Percentiles rank a stretch among this genome's conserved stretches.
Conservation (phyloP, 2,329 filamentous ascomycete genomes). For the Botryosphaeria agaves region DNA sequence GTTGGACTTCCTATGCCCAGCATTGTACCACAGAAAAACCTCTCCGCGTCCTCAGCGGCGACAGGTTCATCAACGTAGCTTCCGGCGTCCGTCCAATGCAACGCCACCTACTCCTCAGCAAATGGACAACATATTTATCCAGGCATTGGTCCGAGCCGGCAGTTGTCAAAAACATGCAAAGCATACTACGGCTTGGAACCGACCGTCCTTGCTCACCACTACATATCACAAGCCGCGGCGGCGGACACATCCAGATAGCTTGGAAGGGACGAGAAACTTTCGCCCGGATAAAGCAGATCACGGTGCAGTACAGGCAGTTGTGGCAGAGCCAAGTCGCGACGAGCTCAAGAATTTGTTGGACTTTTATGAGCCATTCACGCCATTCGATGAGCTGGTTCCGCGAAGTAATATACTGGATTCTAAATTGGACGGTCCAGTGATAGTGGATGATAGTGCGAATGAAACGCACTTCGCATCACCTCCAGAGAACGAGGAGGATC, state of each 20-base stretch:
- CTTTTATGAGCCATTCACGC: conserved; percentile 19
- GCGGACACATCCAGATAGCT: conserved; percentile 5
- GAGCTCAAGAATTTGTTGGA: conserved; percentile 31
- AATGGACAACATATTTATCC: conserved; percentile 35
- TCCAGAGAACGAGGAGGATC: conserved; percentile 10
- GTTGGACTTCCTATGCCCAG: conserved; percentile 17
- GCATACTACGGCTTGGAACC: conserved; percentile 11
- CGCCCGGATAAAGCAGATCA: conserved; percentile 3
- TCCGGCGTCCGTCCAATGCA: conserved; percentile 8
- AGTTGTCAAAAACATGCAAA: conserved; percentile 31
- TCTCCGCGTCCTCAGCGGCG: neutral
- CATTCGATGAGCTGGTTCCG: neutral
- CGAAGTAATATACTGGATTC: neutral
- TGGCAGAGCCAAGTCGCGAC: conserved; percentile 17
- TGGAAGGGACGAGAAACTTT: conserved; percentile 4
- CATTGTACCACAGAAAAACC: neutral
- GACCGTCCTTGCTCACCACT: conserved; percentile 2
- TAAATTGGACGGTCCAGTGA: neutral
- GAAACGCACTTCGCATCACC: neutral
- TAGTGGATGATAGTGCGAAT: neutral
- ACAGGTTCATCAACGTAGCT: neutral
- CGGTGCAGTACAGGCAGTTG: conserved; percentile 8
- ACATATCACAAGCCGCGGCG: conserved; percentile 7
- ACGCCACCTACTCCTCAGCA: conserved; percentile 13
- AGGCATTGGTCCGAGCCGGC: conserved; percentile 33